A percentile compares a stretch with the other conserved stretches of the same genome.
phyloP scores from a whole-genome alignment of 768 basidiomycete genomes.

The Mycena sanguinolenta region DNA sequence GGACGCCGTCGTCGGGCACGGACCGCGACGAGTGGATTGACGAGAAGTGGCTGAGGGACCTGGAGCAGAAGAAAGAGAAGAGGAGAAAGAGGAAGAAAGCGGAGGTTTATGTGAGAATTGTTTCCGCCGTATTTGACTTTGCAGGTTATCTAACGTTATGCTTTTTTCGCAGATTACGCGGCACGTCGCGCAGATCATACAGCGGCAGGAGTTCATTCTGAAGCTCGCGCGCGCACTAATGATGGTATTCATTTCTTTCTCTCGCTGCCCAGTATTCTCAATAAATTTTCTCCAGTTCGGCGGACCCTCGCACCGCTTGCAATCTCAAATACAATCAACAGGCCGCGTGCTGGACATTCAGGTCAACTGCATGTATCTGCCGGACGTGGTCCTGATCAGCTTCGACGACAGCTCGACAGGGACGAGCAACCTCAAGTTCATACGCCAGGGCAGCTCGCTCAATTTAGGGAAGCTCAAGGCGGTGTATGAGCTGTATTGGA shows the following conservation, averaged over 20 bases:
- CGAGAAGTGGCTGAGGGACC: constrained; percentile 34
- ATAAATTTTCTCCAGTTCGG: constrained; percentile 63
- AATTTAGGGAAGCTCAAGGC: constrained; percentile 84
- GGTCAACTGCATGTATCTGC: constrained; percentile 79
- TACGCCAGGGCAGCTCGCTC: constrained; percentile 76
- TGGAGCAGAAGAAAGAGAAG: constrained; percentile 54
- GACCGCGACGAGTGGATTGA: constrained; percentile 39
- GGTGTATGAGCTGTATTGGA: constrained; percentile 82
- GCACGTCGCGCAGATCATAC: constrained; percentile 86
- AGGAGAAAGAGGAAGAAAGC: constrained; percentile 69
- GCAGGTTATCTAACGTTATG: background rate
- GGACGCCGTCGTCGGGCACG: constrained; percentile 47
- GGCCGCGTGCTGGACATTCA: constrained; percentile 83
- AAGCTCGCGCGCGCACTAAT: constrained; percentile 89
- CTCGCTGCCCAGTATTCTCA: background rate
- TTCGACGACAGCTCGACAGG: constrained; percentile 87
- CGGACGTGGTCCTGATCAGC: constrained; percentile 82
- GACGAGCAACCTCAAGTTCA: constrained; percentile 85
- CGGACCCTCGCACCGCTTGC: constrained; percentile 85
- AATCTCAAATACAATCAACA: constrained; percentile 84
- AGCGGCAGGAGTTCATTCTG: constrained; percentile 86
- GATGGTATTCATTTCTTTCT: constrained; percentile 77
- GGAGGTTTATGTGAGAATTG: constrained; percentile 75
- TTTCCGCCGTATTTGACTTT: background rate
- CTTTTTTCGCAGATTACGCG: constrained; percentile 71